Percentiles rank a stretch among this genome's conserved stretches.
phyloP scores from a whole-genome alignment of 179 eudicot species.

The Patellifolia procumbens region DNA sequence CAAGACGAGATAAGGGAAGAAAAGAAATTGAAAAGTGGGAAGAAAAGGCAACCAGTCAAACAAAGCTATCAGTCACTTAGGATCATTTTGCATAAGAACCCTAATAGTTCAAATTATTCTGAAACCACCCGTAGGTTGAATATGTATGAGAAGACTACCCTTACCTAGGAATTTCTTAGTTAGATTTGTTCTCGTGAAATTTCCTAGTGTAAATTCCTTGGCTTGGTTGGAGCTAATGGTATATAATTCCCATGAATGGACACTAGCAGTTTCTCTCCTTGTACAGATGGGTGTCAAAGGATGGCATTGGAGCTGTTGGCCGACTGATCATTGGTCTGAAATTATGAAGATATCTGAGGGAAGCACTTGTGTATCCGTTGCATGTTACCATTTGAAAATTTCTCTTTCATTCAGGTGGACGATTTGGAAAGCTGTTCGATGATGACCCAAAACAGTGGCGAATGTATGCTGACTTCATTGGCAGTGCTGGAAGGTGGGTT shows the following conservation, averaged over 20 bases:
- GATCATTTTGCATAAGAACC: no score
- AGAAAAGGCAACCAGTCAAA: no score
- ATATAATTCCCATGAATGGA: slow-evolving; percentile 29
- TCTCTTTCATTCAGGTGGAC: slow-evolving; percentile 64
- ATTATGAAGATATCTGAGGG: slow-evolving; percentile 28
- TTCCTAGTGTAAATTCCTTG: background rate
- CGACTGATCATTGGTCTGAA: slow-evolving; percentile 85
- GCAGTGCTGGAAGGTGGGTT: slow-evolving; percentile 90
- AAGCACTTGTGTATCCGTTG: slow-evolving; percentile 24
- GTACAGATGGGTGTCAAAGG: slow-evolving; percentile 95
- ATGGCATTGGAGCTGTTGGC: slow-evolving; percentile 98
- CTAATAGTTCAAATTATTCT: no score
- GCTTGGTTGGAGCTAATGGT: background rate
- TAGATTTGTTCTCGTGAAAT: no score
- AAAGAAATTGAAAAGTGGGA: no score
- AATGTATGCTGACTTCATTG: slow-evolving; percentile 97
- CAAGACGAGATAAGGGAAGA: no score
- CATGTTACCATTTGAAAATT: slow-evolving; percentile 23
- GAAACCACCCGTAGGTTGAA: no score
- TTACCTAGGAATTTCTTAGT: no score
- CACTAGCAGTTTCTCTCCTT: slow-evolving; percentile 34
- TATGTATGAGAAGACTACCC: no score
- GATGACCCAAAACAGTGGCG: slow-evolving; percentile 98
- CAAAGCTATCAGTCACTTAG: no score
- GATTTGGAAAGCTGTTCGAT: slow-evolving; percentile 87